A percentile compares a stretch with the other conserved stretches of the same genome.
Conservation (phyloP, 2,329 filamentous ascomycete genomes). For the Zymoseptoria pseudotritici region DNA sequence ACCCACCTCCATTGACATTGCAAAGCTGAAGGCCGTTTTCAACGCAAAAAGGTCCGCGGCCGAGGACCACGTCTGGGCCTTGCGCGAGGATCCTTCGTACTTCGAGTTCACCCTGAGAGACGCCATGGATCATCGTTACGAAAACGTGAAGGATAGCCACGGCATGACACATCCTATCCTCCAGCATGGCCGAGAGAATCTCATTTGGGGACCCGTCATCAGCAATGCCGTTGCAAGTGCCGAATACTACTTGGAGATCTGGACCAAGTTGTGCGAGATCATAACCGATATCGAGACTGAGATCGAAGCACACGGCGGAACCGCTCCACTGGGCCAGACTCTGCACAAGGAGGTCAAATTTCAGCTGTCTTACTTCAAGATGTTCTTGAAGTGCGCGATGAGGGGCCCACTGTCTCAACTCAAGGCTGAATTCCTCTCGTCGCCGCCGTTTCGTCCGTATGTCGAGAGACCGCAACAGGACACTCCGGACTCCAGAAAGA, state of each 20-base stretch:
- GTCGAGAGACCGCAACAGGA: not conserved
- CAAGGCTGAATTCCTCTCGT: not conserved
- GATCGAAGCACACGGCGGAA: not conserved
- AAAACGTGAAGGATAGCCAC: not conserved
- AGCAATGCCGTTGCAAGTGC: not conserved
- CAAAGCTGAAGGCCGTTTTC: conserved; percentile 4
- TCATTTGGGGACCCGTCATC: conserved; percentile 4
- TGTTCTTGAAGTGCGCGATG: not conserved
- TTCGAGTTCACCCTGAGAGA: conserved; percentile 4
- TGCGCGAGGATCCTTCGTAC: conserved; percentile 10
- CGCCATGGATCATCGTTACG: conserved; percentile 5
- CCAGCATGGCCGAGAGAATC: not conserved
- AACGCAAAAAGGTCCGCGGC: conserved; percentile 4
- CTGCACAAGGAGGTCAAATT: not conserved
- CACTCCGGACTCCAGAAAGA: not conserved
- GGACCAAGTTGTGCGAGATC: conserved; percentile 1
- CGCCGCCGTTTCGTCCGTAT: conserved; percentile 1
- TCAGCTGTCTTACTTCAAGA: not conserved
- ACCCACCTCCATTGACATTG: conserved; percentile 2
- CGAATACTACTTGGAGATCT: not conserved
- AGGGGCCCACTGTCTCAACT: not conserved
- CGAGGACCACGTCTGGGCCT: conserved; percentile 7
- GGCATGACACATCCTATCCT: conserved; percentile 1
- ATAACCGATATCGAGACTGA: not conserved
- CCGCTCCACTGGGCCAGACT: not conserved